Evolutionary conservation across 2,329 filamentous ascomycete species (phyloP).

Genomic region (Tolypocladium sp.): DNA sequence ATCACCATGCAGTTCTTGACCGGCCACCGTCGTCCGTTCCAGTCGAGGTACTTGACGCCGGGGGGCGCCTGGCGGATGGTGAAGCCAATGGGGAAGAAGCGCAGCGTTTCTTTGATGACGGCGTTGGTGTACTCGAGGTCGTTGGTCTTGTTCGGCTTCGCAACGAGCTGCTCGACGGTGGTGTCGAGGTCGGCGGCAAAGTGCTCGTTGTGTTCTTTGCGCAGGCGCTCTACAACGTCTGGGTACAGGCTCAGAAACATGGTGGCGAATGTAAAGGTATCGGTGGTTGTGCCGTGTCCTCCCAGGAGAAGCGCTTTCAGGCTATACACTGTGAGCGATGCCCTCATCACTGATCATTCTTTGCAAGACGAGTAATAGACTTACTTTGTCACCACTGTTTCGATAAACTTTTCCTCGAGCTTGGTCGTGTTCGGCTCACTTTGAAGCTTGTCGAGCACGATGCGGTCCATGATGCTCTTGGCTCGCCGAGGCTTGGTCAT

Average conservation of each 20-base stretch:
- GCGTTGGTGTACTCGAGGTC: constrained; percentile 40
- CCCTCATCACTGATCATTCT: not conserved
- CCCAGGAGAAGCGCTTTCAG: constrained; percentile 14
- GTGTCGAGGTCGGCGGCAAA: constrained; percentile 18
- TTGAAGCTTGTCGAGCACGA: constrained; percentile 10
- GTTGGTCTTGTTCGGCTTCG: constrained; percentile 35
- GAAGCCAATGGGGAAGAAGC: constrained; percentile 39
- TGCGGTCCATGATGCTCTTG: constrained; percentile 9
- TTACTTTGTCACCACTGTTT: constrained; percentile 3
- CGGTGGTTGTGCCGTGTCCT: constrained; percentile 13
- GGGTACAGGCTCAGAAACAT: constrained; percentile 14
- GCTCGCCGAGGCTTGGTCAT: constrained; percentile 2
- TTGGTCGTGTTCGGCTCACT: constrained; percentile 2
- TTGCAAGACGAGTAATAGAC: not conserved
- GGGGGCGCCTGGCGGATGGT: constrained; percentile 24
- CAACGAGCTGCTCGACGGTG: constrained; percentile 24
- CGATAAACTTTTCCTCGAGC: constrained; percentile 9
- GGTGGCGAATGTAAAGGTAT: constrained; percentile 1
- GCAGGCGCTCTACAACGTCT: constrained; percentile 7
- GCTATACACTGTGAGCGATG: not conserved
- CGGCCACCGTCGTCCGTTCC: constrained; percentile 26
- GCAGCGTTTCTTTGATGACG: constrained; percentile 43
- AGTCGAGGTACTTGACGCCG: constrained; percentile 25
- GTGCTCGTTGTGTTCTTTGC: constrained; percentile 13
- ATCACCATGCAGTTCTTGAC: constrained; percentile 18